Conservation (phyloP, 2,329 filamentous ascomycete genomes). For the Ophiocordyceps australis region DNA sequence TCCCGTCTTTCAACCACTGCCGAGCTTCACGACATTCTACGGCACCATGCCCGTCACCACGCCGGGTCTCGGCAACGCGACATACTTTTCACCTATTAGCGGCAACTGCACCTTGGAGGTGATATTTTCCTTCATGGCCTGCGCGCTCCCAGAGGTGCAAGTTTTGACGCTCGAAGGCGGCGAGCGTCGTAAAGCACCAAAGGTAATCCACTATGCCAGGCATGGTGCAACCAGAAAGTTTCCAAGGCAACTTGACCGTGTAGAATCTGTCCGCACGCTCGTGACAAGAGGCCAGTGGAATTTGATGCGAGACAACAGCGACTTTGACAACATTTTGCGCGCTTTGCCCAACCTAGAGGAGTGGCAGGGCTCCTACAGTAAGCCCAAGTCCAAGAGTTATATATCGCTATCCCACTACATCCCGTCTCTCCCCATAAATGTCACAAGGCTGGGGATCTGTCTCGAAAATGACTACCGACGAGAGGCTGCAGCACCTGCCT, state of each 20-base stretch:
- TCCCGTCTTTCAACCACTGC: slow-evolving; percentile 48
- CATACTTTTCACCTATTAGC: slow-evolving; percentile 40
- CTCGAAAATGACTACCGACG: slow-evolving; percentile 56
- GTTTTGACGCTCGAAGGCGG: slow-evolving; percentile 62
- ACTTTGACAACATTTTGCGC: slow-evolving; percentile 42
- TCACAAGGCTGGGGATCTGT: slow-evolving; percentile 48
- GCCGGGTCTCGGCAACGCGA: slow-evolving; percentile 35
- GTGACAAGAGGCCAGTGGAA: slow-evolving; percentile 67
- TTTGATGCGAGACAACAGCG: slow-evolving; percentile 42
- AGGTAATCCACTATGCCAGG: slow-evolving; percentile 32
- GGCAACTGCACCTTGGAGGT: slow-evolving; percentile 56
- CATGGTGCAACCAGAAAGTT: too few relatives aligned
- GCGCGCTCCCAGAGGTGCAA: slow-evolving; percentile 38
- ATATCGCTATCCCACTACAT: slow-evolving; percentile 49
- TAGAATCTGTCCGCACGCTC: slow-evolving; percentile 39
- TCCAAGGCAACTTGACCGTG: too few relatives aligned
- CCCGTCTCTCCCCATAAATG: slow-evolving; percentile 32
- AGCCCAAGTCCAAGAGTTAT: slow-evolving; percentile 58
- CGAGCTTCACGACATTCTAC: slow-evolving; percentile 21
- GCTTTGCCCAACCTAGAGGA: slow-evolving; percentile 48
- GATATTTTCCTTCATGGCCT: slow-evolving; percentile 44
- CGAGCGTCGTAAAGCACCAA: slow-evolving; percentile 56
- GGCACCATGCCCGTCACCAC: slow-evolving; percentile 31
- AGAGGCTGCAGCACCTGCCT: slow-evolving; percentile 39
- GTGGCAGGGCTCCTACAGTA: slow-evolving; percentile 48